A percentile compares a stretch with the other conserved stretches of the same genome.
phyloP scores from a whole-genome alignment of 495 filamentous ascomycete species.

The Hyaloscypha variabilis region DNA sequence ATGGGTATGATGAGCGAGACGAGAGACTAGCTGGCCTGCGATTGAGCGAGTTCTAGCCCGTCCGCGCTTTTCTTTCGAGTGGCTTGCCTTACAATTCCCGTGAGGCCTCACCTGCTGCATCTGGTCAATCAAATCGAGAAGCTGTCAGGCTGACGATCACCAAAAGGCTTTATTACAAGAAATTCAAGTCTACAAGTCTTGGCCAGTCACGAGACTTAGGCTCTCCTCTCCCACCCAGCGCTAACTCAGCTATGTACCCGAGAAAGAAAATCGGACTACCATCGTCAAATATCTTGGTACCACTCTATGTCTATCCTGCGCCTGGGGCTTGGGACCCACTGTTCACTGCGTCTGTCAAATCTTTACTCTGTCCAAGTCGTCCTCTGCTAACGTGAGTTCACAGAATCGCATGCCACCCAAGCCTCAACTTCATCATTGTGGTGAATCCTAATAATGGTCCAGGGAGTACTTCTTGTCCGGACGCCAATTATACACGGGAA shows the following conservation, averaged over 20 bases:
- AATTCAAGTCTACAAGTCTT: no score
- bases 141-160: no score
- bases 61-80: no score
- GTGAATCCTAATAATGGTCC: constrained; percentile 60
- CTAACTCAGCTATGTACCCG: background rate
- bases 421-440: constrained; percentile 54
- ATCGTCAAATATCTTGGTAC: constrained; percentile 43
- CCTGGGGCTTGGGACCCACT: constrained; percentile 54
- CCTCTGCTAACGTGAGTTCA: background rate
- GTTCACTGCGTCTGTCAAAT: constrained; percentile 35
- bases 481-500: constrained; percentile 53
- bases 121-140: no score
- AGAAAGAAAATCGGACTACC: background rate
- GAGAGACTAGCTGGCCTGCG: no score
- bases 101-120: no score
- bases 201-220: background rate
- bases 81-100: no score
- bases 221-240: background rate
- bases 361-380: background rate
- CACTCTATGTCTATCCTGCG: constrained; percentile 58
- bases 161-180: no score
- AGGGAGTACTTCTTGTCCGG: constrained; percentile 45
- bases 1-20: no score
- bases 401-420: constrained; percentile 36
- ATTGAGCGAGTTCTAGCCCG: no score